Percentiles rank a stretch among this genome's conserved stretches.
phyloP scores from a whole-genome alignment of 768 basidiomycete species.

The Steccherinum ochraceum region DNA sequence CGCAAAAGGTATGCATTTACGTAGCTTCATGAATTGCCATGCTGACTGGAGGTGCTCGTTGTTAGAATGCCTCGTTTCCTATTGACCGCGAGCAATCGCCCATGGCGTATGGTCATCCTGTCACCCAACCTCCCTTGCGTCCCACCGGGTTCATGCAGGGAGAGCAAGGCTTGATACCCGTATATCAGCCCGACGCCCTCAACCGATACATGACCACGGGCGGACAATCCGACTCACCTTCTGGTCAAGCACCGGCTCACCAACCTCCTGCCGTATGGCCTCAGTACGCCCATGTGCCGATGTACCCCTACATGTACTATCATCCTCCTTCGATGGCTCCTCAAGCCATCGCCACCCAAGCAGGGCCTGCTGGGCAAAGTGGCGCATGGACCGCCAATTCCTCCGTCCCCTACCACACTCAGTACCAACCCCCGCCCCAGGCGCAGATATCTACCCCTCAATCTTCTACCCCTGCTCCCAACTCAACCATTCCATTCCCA shows the following conservation, averaged over 20 bases:
- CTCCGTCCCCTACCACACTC: not conserved
- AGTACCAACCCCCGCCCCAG: not conserved
- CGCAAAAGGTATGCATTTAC: not conserved
- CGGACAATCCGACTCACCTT: not conserved
- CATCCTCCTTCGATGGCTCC: not conserved
- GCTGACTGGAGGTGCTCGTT: no score
- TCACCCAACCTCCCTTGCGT: constrained; percentile 46
- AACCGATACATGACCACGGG: constrained; percentile 55
- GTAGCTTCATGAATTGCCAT: no score
- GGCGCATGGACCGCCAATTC: not conserved
- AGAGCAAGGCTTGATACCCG: constrained; percentile 63
- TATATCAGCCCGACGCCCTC: constrained; percentile 65
- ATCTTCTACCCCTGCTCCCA: no score
- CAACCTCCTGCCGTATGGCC: not conserved
- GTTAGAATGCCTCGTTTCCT: no score
- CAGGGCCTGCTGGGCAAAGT: not conserved
- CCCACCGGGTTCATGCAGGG: constrained; percentile 69
- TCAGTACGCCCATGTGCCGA: constrained; percentile 4
- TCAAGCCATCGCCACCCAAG: not conserved
- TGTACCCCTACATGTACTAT: constrained; percentile 10
- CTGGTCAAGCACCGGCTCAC: not conserved
- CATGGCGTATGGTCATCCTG: not conserved
- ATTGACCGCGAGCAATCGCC: not conserved
- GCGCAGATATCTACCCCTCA: not conserved
- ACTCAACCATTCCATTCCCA: no score